Conservation (phyloP, 2,329 filamentous ascomycete species). For the Fusarium stilboides region DNA sequence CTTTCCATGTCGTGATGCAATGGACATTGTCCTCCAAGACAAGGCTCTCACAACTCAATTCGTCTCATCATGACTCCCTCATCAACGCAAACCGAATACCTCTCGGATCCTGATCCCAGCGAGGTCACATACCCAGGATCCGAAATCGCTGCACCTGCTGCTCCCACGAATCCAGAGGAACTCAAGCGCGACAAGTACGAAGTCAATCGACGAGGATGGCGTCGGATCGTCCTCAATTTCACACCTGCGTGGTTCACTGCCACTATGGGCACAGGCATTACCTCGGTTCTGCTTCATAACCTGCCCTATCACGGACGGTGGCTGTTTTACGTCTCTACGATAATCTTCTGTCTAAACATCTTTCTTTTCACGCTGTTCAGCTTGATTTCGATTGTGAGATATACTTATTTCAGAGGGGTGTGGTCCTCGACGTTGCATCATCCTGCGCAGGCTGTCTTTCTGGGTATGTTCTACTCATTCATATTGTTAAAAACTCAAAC, state of each 20-base stretch:
- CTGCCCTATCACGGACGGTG: constrained; percentile 70
- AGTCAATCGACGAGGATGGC: constrained; percentile 30
- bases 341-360: constrained; percentile 71
- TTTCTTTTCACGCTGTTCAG: constrained; percentile 67
- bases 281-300: constrained; percentile 69
- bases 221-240: constrained; percentile 30
- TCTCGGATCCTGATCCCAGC: constrained; percentile 19
- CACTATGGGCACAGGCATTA: constrained; percentile 76
- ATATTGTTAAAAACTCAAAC: background rate
- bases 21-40: background rate
- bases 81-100: background rate
- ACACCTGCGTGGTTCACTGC: constrained; percentile 56
- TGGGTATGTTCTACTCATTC: constrained; percentile 6
- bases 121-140: constrained; percentile 20
- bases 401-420: constrained; percentile 72
- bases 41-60: background rate
- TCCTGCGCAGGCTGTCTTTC: constrained; percentile 66
- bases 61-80: constrained; percentile 17
- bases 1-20: background rate
- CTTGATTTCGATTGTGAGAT: constrained; percentile 68
- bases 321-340: constrained; percentile 69
- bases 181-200: background rate
- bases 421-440: constrained; percentile 74
- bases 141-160: constrained; percentile 2
- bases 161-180: constrained; percentile 4